Conservation (phyloP, 169 alveolate species). For the Plasmodium adleri region DNA sequence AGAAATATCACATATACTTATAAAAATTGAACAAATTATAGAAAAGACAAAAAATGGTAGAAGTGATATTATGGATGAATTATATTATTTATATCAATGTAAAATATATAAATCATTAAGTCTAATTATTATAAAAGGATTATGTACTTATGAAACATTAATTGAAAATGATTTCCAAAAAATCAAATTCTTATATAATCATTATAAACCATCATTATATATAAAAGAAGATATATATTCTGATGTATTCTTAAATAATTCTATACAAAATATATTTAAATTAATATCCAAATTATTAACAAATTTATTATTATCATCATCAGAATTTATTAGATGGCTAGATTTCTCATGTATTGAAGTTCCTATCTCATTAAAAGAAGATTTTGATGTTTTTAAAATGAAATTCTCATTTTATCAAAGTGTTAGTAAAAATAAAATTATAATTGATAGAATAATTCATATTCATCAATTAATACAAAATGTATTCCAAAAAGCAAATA, state of each 20-base stretch:
- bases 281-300: conserved; percentile 66
- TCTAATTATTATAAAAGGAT: conserved; percentile 63
- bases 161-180: conserved; percentile 70
- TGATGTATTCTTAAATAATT: conserved; percentile 72
- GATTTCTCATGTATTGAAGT: conserved; percentile 76
- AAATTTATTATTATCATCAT: conserved; percentile 61
- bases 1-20: conserved; percentile 74
- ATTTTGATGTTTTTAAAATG: conserved; percentile 60
- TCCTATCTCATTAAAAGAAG: conserved; percentile 63
- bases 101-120: conserved; percentile 72
- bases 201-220: conserved; percentile 63
- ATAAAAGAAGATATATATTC: conserved; percentile 73
- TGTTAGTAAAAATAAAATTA: conserved; percentile 75
- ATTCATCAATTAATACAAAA: conserved; percentile 74
- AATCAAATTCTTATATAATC: conserved; percentile 16
- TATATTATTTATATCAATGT: conserved; percentile 68
- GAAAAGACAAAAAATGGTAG: conserved; percentile 75
- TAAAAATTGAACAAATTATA: conserved; percentile 73
- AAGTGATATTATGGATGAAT: conserved; percentile 73
- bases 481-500: conserved; percentile 74
- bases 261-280: conserved; percentile 72
- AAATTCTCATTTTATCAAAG: conserved; percentile 75
- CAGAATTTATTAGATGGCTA: conserved; percentile 73
- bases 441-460: conserved; percentile 71
- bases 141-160: conserved; percentile 64